These are phyloP conservation scores for Simplicillium aogashimaense DNA, from an alignment of 2,329 filamentous ascomycete genomes.

Conservation along the genomic window DNA sequence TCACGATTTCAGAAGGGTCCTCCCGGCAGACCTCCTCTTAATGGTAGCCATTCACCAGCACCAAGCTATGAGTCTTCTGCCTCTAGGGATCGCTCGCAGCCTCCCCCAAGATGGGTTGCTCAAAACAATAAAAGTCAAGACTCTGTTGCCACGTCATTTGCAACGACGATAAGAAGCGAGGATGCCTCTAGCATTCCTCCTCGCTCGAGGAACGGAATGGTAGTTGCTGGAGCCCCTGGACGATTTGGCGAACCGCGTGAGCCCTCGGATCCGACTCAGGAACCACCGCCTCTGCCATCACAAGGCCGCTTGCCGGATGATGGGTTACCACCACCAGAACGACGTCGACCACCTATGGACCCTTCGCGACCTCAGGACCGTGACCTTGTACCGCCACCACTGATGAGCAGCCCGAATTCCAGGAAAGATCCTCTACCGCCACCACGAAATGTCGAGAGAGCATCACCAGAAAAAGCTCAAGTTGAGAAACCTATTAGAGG, in stretches of 20 bases:
- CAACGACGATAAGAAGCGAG: conserved; percentile 34
- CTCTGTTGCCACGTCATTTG: conserved; percentile 38
- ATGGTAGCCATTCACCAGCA: conserved; percentile 36
- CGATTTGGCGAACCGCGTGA: conserved; percentile 23
- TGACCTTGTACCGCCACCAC: conserved; percentile 46
- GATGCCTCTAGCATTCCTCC: conserved; percentile 40
- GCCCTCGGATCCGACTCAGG: conserved; percentile 11
- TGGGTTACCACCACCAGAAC: conserved; percentile 41
- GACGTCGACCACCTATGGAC: conserved; percentile 59
- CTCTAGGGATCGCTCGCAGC: conserved; percentile 24
- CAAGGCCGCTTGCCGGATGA: conserved; percentile 20
- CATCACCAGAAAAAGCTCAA: conserved; percentile 34
- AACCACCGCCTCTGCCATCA: conserved; percentile 12
- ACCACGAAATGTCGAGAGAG: conserved; percentile 41
- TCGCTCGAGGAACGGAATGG: conserved; percentile 41
- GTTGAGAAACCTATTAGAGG: not conserved
- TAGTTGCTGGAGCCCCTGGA: conserved; percentile 26
- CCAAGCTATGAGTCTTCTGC: conserved; percentile 40
- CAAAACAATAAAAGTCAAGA: conserved; percentile 48
- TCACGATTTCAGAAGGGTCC: conserved; percentile 10
- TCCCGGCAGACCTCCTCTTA: conserved; percentile 22
- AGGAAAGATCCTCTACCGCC: conserved; percentile 33
- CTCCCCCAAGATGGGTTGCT: conserved; percentile 35
- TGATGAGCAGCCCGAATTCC: conserved; percentile 40
- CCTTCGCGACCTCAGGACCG: conserved; percentile 43